phyloP scores from a whole-genome alignment of 495 filamentous ascomycete species.

The Penicillium psychrofluorescens region DNA sequence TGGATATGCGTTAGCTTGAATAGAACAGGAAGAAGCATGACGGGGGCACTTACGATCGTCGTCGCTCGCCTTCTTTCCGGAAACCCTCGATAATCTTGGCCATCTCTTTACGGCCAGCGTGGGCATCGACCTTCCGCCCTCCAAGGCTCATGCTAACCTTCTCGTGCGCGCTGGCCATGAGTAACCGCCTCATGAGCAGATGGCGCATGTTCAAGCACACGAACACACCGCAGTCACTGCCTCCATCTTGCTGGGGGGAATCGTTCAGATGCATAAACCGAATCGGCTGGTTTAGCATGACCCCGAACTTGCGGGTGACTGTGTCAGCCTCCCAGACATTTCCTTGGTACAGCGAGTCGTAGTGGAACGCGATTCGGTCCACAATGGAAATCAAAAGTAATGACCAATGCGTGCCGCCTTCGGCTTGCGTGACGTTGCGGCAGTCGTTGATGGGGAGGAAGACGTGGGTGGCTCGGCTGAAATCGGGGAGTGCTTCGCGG shows the following conservation, averaged over 20 bases:
- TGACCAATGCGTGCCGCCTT: conserved; percentile 94
- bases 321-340: conserved; percentile 67
- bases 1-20: neutral
- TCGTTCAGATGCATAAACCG: conserved; percentile 73
- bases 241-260: conserved; percentile 85
- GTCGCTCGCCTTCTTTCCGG: conserved; percentile 72
- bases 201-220: conserved; percentile 92
- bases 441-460: conserved; percentile 96
- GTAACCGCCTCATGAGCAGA: conserved; percentile 73
- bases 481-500: conserved; percentile 49
- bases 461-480: conserved; percentile 78
- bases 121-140: conserved; percentile 69
- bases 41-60: conserved; percentile 58
- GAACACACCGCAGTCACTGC: conserved; percentile 90
- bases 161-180: conserved; percentile 64
- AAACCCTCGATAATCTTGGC: conserved; percentile 74
- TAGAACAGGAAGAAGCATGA: conserved; percentile 9
- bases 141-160: conserved; percentile 93
- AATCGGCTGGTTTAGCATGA: conserved; percentile 56
- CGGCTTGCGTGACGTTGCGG: conserved; percentile 62
- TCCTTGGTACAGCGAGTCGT: conserved; percentile 76
- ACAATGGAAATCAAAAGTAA: conserved; percentile 82
- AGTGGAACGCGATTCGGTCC: conserved; percentile 91
- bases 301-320: conserved; percentile 53
- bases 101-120: conserved; percentile 76